Evolutionary conservation across 371 early-diverging fungal species (phyloP).

Genomic region (Rhizopus stolonifer): DNA sequence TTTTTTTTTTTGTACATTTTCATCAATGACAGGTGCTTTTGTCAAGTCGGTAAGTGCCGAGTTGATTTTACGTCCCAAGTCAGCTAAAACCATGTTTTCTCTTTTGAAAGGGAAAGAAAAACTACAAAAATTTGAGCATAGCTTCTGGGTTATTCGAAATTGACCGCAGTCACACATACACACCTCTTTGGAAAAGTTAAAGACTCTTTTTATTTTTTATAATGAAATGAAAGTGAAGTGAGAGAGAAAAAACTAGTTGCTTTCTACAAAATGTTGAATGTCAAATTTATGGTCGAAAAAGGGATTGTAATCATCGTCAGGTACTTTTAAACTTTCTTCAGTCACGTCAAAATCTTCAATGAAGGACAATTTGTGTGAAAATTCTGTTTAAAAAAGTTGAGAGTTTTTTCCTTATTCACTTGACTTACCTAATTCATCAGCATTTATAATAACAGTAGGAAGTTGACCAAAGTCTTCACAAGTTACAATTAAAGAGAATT

Average conservation of each 20-base stretch:
- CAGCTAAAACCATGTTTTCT: conserved; percentile 78
- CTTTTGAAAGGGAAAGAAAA: neutral
- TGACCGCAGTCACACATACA: neutral
- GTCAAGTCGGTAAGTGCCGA: conserved; percentile 78
- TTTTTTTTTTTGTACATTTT: conserved; percentile 58
- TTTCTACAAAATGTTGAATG: conserved; percentile 4
- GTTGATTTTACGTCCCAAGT: conserved; percentile 91
- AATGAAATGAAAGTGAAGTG: neutral
- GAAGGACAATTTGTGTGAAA: neutral
- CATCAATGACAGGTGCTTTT: conserved; percentile 86
- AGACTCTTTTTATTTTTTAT: neutral
- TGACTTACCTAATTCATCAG: conserved; percentile 2
- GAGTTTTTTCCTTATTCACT: too few relatives aligned
- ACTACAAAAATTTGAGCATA: neutral
- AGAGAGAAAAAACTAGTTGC: conserved; percentile 3
- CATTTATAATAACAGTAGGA: neutral
- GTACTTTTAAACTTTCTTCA: neutral
- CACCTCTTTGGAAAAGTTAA: neutral
- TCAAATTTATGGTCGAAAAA: conserved; percentile 3
- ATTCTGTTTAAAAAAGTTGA: too few relatives aligned
- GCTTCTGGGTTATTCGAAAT: neutral
- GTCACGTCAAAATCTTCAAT: neutral
- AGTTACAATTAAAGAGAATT: conserved; percentile 1
- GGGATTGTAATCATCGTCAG: conserved; percentile 5
- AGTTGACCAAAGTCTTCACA: conserved; percentile 1